Base-by-base conservation (phyloP, 2,329 filamentous ascomycete genomes). In the Ophiostoma sp. region DNA sequence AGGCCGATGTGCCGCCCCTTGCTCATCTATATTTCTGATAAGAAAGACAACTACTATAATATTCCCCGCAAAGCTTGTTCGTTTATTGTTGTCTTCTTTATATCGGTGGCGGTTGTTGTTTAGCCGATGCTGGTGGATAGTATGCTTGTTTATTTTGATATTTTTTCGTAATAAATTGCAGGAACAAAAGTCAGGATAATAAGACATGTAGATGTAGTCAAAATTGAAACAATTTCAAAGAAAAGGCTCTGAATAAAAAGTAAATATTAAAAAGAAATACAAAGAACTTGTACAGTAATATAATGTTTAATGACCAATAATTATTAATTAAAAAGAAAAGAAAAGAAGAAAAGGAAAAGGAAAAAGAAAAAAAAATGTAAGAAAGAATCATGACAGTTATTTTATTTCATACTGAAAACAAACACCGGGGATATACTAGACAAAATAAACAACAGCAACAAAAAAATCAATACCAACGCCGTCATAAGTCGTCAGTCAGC, bases 401-500 rank as follows among this genome's bases (percentile, higher is more conserved):
- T n/a, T 20, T 7, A 48, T 20, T 41, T 41, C 44, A 20, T 20
- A 20, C 44, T 20, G 15, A 5, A 44, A 48, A 48, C 44, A n/a
- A 20, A 48, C 44, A 8, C 44, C 44, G 44, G 44, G 44, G 44
- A 48, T 48, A 48, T 48, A n/a, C 44, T 48, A 20, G 17, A 48
- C 17, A 11, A 65, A 65, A 64, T 17, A 44, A 44, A 11, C 11
- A 44, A 11, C 8, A 48, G 27, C 27, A 15, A 67, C 10, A 67
- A 15, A 13, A 67, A 11, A 67, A 15, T 39, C 52, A 41, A 48
- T 20, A 54, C 23, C 52, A 54, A 67, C 66, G 41, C 66, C 66
- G 66, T 67, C 66, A 39, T 67, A 67, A 44, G 27, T 11, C 67
- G 33, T 68, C 67, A 39, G 23, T 31, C 52, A 11, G 23, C 31